These are phyloP conservation scores for Candida incommunis DNA, from an alignment of 805 yeast genomes.

Conservation along the genomic window DNA sequence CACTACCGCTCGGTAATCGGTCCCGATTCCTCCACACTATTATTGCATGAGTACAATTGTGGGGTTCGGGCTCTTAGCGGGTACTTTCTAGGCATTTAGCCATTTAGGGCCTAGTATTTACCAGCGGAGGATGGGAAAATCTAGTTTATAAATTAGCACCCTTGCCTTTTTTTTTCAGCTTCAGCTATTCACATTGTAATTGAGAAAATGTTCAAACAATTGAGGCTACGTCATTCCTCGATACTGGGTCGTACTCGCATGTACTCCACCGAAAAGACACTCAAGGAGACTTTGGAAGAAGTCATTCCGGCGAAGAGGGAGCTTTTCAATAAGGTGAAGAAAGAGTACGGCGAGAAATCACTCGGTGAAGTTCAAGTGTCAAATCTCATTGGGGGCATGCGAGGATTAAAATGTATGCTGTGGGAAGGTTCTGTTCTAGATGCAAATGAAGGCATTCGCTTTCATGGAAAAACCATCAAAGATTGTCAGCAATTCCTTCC, in stretches of 20 bases:
- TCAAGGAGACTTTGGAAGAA: slow-evolving; percentile 22
- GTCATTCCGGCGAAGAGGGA: slow-evolving; percentile 32
- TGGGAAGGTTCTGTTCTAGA: slow-evolving; percentile 86
- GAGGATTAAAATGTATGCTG: slow-evolving; percentile 73
- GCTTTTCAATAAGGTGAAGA: slow-evolving; percentile 45
- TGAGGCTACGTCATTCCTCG: neutral
- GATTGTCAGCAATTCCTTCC: slow-evolving; percentile 56
- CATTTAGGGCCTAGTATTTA: neutral
- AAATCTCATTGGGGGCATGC: slow-evolving; percentile 86
- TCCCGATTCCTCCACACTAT: neutral
- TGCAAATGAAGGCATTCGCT: slow-evolving; percentile 75
- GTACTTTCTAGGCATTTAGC: neutral
- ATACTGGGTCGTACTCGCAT: neutral
- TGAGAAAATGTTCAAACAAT: neutral
- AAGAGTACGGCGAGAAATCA: slow-evolving; percentile 70
- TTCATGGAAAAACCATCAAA: slow-evolving; percentile 75
- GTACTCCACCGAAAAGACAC: slow-evolving; percentile 6
- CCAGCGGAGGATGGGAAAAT: neutral
- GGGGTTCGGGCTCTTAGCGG: neutral
- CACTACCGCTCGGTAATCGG: neutral
- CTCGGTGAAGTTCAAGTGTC: slow-evolving; percentile 64
- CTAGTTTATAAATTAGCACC: too few relatives aligned
- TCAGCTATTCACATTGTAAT: neutral
- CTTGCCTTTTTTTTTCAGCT: too few relatives aligned
- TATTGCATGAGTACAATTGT: too few relatives aligned